Percentiles rank a stretch among this genome's conserved stretches.
Evolutionary conservation across 176 grass and related monocot genomes (phyloP).

Genomic region (Puya raimondii): DNA sequence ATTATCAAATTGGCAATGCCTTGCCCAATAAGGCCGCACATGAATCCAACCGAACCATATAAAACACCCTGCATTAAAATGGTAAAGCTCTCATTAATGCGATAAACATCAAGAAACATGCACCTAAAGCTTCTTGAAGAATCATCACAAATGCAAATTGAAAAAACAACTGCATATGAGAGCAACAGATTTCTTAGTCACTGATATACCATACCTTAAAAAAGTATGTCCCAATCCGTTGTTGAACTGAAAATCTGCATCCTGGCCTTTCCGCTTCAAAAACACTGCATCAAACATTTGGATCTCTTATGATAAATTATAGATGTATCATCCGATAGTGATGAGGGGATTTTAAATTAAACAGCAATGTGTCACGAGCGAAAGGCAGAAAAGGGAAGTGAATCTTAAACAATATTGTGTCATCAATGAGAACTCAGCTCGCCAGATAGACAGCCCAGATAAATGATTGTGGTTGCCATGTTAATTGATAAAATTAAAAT

Average conservation of each 20-base stretch:
- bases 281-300: constrained; percentile 39
- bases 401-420: background rate
- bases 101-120: constrained; percentile 9
- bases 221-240: constrained; percentile 82
- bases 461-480: background rate
- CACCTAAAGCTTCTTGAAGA: background rate
- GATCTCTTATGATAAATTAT: background rate
- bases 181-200: background rate
- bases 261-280: constrained; percentile 95
- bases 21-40: constrained; percentile 79
- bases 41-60: constrained; percentile 82
- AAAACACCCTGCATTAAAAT: constrained; percentile 50
- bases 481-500: background rate
- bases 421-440: background rate
- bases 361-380: background rate
- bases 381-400: background rate
- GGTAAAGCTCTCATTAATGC: background rate
- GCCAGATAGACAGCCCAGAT: background rate
- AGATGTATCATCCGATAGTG: background rate
- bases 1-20: constrained; percentile 99
- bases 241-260: constrained; percentile 71
- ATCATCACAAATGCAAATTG: background rate
- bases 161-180: background rate
- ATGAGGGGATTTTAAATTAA: background rate
- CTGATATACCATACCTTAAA: constrained; percentile 50